phyloP scores from a whole-genome alignment of 2,329 filamentous ascomycete species.

The Botrytis galanthina region DNA sequence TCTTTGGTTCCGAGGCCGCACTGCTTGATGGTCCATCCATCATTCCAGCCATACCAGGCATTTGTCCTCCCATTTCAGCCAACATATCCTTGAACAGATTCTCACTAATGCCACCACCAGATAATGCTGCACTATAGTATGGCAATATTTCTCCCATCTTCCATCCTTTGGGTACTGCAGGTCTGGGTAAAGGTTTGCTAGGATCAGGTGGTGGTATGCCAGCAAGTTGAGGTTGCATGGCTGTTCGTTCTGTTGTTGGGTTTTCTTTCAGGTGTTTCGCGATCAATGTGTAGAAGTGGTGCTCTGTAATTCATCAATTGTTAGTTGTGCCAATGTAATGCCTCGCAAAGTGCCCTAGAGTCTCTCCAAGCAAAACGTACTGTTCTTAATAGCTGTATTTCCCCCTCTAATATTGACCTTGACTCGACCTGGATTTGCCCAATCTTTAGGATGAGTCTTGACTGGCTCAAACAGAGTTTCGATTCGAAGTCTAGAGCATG shows the following conservation, averaged over 20 bases:
- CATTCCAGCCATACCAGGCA: constrained; percentile 43
- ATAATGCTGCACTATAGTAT: constrained; percentile 83
- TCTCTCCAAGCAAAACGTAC: constrained; percentile 42
- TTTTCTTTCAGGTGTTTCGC: constrained; percentile 72
- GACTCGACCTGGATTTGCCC: constrained; percentile 92
- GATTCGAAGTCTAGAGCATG: constrained; percentile 70
- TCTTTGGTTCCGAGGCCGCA: constrained; percentile 44
- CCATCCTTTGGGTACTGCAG: constrained; percentile 81
- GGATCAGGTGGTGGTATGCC: constrained; percentile 63
- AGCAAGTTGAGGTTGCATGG: constrained; percentile 69
- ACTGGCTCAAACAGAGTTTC: constrained; percentile 82
- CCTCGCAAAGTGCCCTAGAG: neutral
- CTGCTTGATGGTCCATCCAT: constrained; percentile 38
- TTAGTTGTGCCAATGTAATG: neutral
- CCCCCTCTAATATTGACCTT: constrained; percentile 69
- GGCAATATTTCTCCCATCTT: constrained; percentile 84
- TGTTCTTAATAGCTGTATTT: constrained; percentile 60
- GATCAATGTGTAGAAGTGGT: constrained; percentile 82
- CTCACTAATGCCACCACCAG: constrained; percentile 88
- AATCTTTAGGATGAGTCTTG: constrained; percentile 94
- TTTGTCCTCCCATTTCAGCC: constrained; percentile 70
- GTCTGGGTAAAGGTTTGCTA: constrained; percentile 66
- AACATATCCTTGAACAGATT: constrained; percentile 97
- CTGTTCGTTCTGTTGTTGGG: constrained; percentile 71
- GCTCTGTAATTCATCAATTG: constrained; percentile 51